Percentiles rank a stretch among this genome's conserved stretches.
These are phyloP conservation scores for Myxozyma monticola DNA, from an alignment of 805 yeast genomes.

Conservation along the genomic window DNA sequence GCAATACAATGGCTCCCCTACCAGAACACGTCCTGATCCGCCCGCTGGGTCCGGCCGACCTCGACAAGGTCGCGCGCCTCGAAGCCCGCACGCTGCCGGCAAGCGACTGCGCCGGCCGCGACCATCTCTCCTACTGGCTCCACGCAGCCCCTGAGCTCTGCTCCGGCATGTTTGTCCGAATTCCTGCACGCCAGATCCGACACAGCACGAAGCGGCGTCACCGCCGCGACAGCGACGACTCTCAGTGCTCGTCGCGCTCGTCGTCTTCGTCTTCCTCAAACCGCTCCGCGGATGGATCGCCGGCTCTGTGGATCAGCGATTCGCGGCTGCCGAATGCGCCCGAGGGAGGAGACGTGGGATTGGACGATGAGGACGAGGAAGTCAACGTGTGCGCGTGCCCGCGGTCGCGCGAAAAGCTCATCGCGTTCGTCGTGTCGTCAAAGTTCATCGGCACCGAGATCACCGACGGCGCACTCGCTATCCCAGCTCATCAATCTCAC, in stretches of 20 bases:
- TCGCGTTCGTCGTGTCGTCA: conserved; percentile 20
- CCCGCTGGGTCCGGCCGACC: conserved; percentile 76
- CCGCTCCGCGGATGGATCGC: not conserved
- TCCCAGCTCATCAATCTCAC: conserved; percentile 45
- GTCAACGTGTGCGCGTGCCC: conserved; percentile 30
- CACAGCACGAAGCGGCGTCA: conserved; percentile 15
- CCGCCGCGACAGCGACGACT: conserved; percentile 6
- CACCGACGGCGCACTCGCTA: conserved; percentile 59
- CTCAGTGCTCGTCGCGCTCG: conserved; percentile 2
- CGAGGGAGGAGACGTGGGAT: not conserved
- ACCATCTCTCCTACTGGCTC: conserved; percentile 66
- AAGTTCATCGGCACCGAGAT: conserved; percentile 66
- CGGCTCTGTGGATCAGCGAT: not conserved
- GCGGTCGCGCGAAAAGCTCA: conserved; percentile 23
- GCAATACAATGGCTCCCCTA: conserved; percentile 31
- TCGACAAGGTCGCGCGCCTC: conserved; percentile 57
- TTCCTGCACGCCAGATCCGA: conserved; percentile 53
- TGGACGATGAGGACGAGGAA: conserved; percentile 29
- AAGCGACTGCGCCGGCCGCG: conserved; percentile 65
- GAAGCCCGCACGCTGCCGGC: conserved; percentile 72
- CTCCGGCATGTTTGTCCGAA: conserved; percentile 81
- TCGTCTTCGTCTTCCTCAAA: not conserved
- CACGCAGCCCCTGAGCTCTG: conserved; percentile 85
- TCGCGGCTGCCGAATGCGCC: not conserved
- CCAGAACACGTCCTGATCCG: conserved; percentile 68